Percentiles rank a stretch among this genome's conserved stretches.
Evolutionary conservation across 106 monocot species (phyloP).

Genomic region (Apostasia shenzhenica): DNA sequence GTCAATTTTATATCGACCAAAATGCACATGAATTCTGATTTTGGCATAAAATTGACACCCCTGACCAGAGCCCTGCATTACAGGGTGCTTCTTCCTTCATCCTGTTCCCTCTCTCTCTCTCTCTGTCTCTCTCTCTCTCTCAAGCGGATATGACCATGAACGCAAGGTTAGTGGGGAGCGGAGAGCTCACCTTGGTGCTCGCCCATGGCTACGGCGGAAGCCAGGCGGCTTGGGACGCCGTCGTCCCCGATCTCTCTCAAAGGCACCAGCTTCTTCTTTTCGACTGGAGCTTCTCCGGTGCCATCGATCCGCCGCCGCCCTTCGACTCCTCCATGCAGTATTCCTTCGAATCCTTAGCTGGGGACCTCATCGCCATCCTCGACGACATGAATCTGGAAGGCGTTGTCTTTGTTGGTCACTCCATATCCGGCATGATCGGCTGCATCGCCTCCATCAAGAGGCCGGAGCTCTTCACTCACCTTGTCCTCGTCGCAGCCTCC

Average conservation of each 20-base stretch:
- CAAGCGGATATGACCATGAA: constrained; percentile 17
- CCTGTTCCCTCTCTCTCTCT: constrained; percentile 4
- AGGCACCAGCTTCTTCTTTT: constrained; percentile 32
- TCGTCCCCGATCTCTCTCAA: constrained; percentile 22
- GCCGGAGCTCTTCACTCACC: constrained; percentile 44
- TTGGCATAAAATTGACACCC: no score
- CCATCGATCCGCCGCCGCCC: neutral
- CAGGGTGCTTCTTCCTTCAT: no score
- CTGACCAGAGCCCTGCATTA: no score
- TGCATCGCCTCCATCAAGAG: constrained; percentile 47
- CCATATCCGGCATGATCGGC: constrained; percentile 63
- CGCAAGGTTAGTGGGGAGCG: constrained; percentile 31
- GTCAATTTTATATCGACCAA: no score
- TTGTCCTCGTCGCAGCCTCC: constrained; percentile 49
- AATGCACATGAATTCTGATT: no score
- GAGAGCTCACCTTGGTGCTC: constrained; percentile 35
- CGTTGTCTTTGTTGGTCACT: constrained; percentile 47
- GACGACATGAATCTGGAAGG: constrained; percentile 17
- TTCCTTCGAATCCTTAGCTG: constrained; percentile 24
- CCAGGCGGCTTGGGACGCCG: constrained; percentile 40
- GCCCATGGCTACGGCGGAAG: constrained; percentile 52
- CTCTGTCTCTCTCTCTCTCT: neutral
- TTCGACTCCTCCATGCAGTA: constrained; percentile 12
- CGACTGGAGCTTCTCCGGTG: constrained; percentile 45
- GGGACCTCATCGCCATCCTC: constrained; percentile 35